Conservation (phyloP, 1,284 basidiomycete genomes). For the Pholiota adiposa region DNA sequence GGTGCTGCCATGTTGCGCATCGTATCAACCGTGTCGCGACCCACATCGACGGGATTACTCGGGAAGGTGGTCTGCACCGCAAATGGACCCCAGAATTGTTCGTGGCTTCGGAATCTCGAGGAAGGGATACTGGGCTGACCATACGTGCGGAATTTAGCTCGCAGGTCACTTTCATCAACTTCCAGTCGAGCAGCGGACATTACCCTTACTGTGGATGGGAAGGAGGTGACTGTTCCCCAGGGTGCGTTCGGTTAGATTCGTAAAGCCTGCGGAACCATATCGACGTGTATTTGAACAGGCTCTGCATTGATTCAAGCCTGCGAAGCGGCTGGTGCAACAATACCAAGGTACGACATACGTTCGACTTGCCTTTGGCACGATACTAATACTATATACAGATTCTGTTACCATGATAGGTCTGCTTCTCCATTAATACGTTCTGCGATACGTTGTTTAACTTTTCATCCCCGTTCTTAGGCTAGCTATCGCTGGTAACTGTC, state of each 20-base stretch:
- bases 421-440: constrained; percentile 22
- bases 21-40: constrained; percentile 58
- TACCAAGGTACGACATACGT: constrained; percentile 63
- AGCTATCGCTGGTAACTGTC: constrained; percentile 95
- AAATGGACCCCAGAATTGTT: constrained; percentile 48
- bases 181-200: constrained; percentile 76
- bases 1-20: constrained; percentile 59
- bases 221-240: constrained; percentile 92
- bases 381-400: constrained; percentile 48
- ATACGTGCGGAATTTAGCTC: constrained; percentile 40
- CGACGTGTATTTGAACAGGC: constrained; percentile 48
- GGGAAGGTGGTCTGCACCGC: constrained; percentile 58
- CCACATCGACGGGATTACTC: constrained; percentile 67
- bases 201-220: constrained; percentile 90
- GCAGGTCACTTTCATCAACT: constrained; percentile 66
- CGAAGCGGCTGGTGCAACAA: constrained; percentile 79
- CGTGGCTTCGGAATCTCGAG: constrained; percentile 14
- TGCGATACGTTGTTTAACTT: constrained; percentile 12
- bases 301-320: constrained; percentile 97
- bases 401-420: constrained; percentile 92
- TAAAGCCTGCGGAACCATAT: constrained; percentile 6
- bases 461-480: constrained; percentile 51
- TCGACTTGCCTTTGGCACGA: constrained; percentile 20
- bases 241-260: constrained; percentile 50
- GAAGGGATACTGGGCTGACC: background rate